These are phyloP conservation scores for Lentinula lateritia DNA, from an alignment of 768 basidiomycete species.

Conservation along the genomic window DNA sequence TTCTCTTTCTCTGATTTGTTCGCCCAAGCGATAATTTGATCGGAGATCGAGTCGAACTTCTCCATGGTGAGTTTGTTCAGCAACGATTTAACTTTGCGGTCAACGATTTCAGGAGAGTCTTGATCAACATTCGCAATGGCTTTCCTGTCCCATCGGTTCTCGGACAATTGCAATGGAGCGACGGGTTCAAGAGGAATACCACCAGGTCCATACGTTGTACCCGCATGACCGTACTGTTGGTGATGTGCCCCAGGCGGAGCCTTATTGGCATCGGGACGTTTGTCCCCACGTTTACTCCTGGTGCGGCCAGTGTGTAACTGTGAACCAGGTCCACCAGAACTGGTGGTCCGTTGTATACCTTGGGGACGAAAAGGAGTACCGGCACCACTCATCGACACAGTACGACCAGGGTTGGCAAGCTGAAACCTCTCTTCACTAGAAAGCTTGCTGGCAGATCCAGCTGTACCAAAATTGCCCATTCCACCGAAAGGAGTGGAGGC, in stretches of 20 bases:
- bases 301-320: conserved; percentile 49
- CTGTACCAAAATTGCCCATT: conserved; percentile 69
- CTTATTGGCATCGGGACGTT: conserved; percentile 51
- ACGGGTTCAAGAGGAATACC: conserved; percentile 52
- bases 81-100: conserved; percentile 86
- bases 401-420: conserved; percentile 38
- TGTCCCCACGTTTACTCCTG: conserved; percentile 81
- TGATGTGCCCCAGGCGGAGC: conserved; percentile 25
- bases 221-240: conserved; percentile 7
- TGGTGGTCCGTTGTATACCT: conserved; percentile 64
- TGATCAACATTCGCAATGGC: conserved; percentile 36
- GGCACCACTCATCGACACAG: conserved; percentile 51
- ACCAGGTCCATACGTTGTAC: conserved; percentile 21
- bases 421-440: conserved; percentile 69
- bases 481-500: conserved; percentile 35
- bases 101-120: conserved; percentile 80
- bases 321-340: conserved; percentile 53
- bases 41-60: conserved; percentile 92
- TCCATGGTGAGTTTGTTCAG: conserved; percentile 97
- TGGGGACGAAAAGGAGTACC: conserved; percentile 50
- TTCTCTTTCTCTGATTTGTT: conserved; percentile 91
- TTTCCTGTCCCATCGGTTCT: conserved; percentile 79
- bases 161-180: conserved; percentile 70
- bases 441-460: conserved; percentile 40
- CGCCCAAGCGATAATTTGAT: conserved; percentile 93